A percentile compares a stretch with the other conserved stretches of the same genome.
Evolutionary conservation across 139 green algal species (phyloP).

Genomic region (Astrephomene gubernaculifera): DNA sequence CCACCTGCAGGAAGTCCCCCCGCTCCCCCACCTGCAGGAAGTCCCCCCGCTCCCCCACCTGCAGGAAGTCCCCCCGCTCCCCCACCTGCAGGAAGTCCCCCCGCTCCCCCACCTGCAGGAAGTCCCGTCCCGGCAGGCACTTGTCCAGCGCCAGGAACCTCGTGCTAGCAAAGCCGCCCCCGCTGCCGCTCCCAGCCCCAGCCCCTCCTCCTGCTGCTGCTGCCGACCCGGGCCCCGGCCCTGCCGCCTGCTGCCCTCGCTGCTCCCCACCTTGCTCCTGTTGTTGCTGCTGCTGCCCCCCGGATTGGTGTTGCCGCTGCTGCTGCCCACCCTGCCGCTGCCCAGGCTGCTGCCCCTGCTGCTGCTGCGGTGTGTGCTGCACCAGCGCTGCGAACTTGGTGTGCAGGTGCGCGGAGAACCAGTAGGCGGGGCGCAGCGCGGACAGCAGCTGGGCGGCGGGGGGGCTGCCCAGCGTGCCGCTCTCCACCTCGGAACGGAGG

Average conservation of each 20-base stretch:
- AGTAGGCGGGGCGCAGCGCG: slow-evolving; percentile 87
- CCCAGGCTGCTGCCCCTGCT: neutral
- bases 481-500: slow-evolving; percentile 64
- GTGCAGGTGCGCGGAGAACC: slow-evolving; percentile 97
- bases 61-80: no score
- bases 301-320: neutral
- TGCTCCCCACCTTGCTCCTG: neutral
- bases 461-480: slow-evolving; percentile 79
- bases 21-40: no score
- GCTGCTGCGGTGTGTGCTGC: slow-evolving; percentile 58
- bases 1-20: no score
- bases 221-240: neutral
- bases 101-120: slow-evolving; percentile 86
- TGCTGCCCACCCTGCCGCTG: neutral
- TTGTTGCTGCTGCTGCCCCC: slow-evolving; percentile 27
- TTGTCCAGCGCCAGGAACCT: slow-evolving; percentile 98
- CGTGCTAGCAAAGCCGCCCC: slow-evolving; percentile 57
- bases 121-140: slow-evolving; percentile 92
- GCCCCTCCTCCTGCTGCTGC: neutral
- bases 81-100: no score
- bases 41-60: no score
- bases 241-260: neutral
- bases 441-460: slow-evolving; percentile 76
- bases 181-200: slow-evolving; percentile 1
- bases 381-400: slow-evolving; percentile 94